Evolutionary conservation across 1,284 basidiomycete genomes (phyloP), one percentile per base, ranked within the genome.

Genomic region (Sanghuangporus weigelae): DNA sequence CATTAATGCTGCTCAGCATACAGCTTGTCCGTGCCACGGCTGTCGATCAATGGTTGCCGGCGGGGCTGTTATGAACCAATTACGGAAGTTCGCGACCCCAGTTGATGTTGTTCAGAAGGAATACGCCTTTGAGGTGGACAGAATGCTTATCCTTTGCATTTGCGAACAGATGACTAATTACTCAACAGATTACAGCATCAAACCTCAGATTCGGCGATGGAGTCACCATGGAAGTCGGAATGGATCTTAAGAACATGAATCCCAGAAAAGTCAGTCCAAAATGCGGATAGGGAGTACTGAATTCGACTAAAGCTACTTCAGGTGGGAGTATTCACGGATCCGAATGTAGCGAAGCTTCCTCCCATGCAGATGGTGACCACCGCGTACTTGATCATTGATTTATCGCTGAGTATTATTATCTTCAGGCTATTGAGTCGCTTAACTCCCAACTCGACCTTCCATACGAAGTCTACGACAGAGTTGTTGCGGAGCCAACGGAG

Each of bases 291-390:
- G n/a, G 58, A 14, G 23, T 40, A 26, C 55, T 31, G 7, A 3
- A 7, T 16, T 21, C 31, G 56, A 59, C 62, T 64, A 73, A 73
- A 69, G 67, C 69, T 68, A 68, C 72, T 14, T 65, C 75, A 97
- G 87, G 92, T 98, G 68, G 96, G 87, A 38, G 92, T 98, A 35
- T 96, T 96, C 73, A 98, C 96, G 7, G 96, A 98, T 72, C 83
- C 87, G 16, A 93, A 92, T 63, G 83, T 98, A 40, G 86, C 87
- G 57, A 87, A 90, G 69, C 81, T 98, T 56, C 83, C 80, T 56
- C 92, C 95, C 6, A 93, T 96, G 85, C 85, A 90, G 72, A 84
- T 84, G 67, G 93, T 91, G 16, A 44, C 8, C 14, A 23, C 11
- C 59, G 40, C 21, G 44, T 19, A 10, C 59, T 6, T 40, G 64